Base-by-base conservation (phyloP, 208 protist genomes). In the Acanthamoeba triangularis region DNA sequence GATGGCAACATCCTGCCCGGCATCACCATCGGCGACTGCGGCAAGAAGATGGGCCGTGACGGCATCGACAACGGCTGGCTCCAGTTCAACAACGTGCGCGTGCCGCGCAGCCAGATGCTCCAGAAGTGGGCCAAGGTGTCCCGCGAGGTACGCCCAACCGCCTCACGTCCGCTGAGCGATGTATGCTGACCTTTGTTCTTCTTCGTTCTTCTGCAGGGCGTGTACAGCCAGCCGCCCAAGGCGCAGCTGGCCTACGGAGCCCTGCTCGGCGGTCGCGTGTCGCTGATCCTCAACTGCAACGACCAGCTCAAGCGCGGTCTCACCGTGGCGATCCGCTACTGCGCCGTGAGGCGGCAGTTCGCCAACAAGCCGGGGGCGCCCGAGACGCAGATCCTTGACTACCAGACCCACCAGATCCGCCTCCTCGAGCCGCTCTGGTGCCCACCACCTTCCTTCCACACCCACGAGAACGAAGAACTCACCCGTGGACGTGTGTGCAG, bases 51-150 rank as follows among this genome's bases (percentile, higher is more conserved):
- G 25, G 97, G 96, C 47, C 44, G 69, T 20, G 84, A 98, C 80
- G 94, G 93, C 90, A 96, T 96, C 84, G 97, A 98, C 84, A 98
- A 98, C 85, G 97, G 97, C 56, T 97, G 92, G n/a, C 33, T 97
- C 23, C 52, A 63, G 35, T 97, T 98, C 67, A 67, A 96, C 37
- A 28, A 97, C n/a, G 96, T 98, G 14, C 82, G 80, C 49, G 96
- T 98, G 3, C 97, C 97, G n/a, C 92, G 96, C 23, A 72, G 59
- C 14, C 47, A 96, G 25, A 93, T 98, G 33, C 85, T 98, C 23
- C 78, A 67, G 49, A 94, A 95, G 28, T 97, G 90, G 33, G 69
- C 90, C 82, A 88, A 97, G 67, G 97, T 95, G 28, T 80, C 76
- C 30, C 93, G 52, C 63, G 92, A 97, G 33, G 88, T 93, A 90